Evolutionary conservation across 371 early-diverging fungal species (phyloP), one percentile per base, ranked within the genome.

Genomic region (Apophysomyces elegans): DNA sequence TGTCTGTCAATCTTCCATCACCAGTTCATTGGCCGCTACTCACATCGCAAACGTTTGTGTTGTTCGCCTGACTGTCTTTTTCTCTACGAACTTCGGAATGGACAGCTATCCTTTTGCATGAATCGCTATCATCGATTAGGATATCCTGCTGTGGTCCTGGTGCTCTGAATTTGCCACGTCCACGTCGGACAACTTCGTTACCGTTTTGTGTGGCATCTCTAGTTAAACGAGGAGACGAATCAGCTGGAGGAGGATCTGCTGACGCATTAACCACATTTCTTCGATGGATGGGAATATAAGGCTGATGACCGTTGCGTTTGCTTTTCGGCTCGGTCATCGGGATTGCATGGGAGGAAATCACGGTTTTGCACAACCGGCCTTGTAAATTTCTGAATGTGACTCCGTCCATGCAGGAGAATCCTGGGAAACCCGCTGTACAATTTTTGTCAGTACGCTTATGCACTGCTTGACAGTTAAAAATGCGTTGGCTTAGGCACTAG

Each of bases 91-190:
- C 32, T 21, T 5, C 21, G 16, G 4, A 26, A 7, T 21, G 54
- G 21, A 6, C 21, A n/a, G 21, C 9, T 21, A 26, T 9, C 9
- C 0, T 2, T 16, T 4, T 50, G 21, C 21, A 21, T 50, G 54
- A 50, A 0, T 26, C 54, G 5, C 16, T 18, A 21, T 26, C 9
- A 21, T 50, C 21, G 7, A 7, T 9, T 50, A 9, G 5, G 8
- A 0, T 26, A 50, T 50, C 21, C 9, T 5, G 9, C 16, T 50
- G 54, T 50, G 54, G n/a, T n/a, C 21, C 54, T 16, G 77, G 77
- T 11, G 77, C 77, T 67, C 69, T 60, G 41, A 76, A 76, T 62
- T 69, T 73, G 18, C 77, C 77, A 38, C 77, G 62, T 7, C 67
- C 67, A 32, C 67, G 67, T 37, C 62, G 58, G 37, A 54, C 63